Percentiles rank a stretch among this genome's conserved stretches.
These are phyloP conservation scores for Liquidambar formosana DNA, from an alignment of 164 flowering plant genomes.

Conservation along the genomic window DNA sequence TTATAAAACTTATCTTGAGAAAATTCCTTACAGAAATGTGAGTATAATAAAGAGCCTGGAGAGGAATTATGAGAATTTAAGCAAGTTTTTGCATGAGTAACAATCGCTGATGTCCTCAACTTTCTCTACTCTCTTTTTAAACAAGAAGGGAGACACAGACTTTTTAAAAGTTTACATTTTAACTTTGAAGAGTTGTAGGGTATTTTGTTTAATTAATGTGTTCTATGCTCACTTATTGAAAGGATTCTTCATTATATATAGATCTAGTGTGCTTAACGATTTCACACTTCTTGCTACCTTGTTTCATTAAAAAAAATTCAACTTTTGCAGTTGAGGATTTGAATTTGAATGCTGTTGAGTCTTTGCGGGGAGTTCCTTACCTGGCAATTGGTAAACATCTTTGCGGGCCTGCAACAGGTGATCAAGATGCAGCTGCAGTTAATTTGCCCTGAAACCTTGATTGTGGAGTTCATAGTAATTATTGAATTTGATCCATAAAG, in stretches of 20 bases:
- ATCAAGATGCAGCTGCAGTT: background rate
- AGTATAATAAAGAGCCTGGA: background rate
- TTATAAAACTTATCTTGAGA: background rate
- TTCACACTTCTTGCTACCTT: background rate
- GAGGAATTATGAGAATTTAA: background rate
- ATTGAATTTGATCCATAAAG: background rate
- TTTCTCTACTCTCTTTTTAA: no score
- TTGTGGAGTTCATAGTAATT: background rate
- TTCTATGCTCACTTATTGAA: no score
- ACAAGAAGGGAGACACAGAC: background rate
- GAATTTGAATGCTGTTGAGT: slow-evolving; percentile 71
- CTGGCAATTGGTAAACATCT: slow-evolving; percentile 94
- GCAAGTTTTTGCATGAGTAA: background rate
- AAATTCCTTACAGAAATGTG: background rate
- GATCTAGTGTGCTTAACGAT: no score
- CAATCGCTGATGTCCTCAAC: no score
- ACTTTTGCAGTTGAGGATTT: slow-evolving; percentile 87
- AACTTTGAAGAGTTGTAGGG: no score
- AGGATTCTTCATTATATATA: no score
- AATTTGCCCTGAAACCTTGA: slow-evolving; percentile 1
- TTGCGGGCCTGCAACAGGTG: slow-evolving; percentile 97
- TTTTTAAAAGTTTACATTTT: no score
- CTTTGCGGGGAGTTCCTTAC: slow-evolving; percentile 60
- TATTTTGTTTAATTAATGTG: no score
- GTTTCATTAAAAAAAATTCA: background rate